Evolutionary conservation across 805 yeast genomes (phyloP), one percentile per base, ranked within the genome.

Genomic region (Myxozyma neotropica): DNA sequence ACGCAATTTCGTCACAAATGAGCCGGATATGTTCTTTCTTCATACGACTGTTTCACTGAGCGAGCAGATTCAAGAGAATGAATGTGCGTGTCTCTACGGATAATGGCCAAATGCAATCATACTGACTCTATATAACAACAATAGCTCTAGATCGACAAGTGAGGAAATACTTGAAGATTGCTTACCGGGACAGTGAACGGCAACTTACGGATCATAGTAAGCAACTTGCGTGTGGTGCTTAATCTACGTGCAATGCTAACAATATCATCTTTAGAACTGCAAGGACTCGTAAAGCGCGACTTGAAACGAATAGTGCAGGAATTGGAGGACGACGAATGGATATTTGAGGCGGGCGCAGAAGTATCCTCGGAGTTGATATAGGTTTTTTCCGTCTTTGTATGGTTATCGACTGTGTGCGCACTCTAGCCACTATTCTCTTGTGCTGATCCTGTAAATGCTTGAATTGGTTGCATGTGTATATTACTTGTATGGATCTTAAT

Each of bases 281-380:
- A 60, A 38, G 38, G 29, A 1, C 40, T 59, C 17, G 66, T 62
- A 6, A 47, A 40, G 24, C 55, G 61, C 8, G 66, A 62, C 27
- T 42, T 62, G 12, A 59, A 54, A 31, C 36, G 52, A 19, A 47
- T 59, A 21, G 58, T 59, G 15, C 55, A 52, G 15, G 39, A 27
- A 10, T 49, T 62, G 13, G 64, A 54, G 31, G 61, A 55, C 19
- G 66, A 62, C 42, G 51, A 44, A n/a, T 62, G 66, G 66, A 60
- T 62, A 33, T 62, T 62, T 42, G 57, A 57, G 27, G 27, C 50
- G 5, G 59, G 38, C n/a, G n/a, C 35, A 8, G 63, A 59, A n/a
- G 31, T 12, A 5, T 27, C 55, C 19, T 39, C 51, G 8, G 60
- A 52, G 42, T 33, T 35, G 19, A 27, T 27, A 44, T 26, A 44